A percentile compares a stretch with the other conserved stretches of the same genome.
Evolutionary conservation across 1,284 basidiomycete genomes (phyloP).

Genomic region (Sporisorium scitamineum): DNA sequence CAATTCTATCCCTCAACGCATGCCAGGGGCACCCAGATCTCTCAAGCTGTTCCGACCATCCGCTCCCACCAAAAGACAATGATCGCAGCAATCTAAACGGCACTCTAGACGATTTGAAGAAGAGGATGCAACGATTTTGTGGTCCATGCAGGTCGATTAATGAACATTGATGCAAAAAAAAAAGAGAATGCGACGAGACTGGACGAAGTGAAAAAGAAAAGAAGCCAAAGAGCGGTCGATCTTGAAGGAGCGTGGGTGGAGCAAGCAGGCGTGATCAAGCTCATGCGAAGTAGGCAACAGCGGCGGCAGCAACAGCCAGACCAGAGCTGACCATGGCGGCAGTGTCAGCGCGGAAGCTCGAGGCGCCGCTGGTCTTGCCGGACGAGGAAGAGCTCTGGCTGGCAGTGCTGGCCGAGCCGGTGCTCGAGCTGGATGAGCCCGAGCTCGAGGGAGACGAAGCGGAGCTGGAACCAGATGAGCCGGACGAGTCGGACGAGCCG

Average conservation of each 20-base stretch:
- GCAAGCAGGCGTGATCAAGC: background rate
- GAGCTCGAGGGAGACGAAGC: constrained; percentile 8
- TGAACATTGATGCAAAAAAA: constrained; percentile 30
- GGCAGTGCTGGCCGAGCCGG: background rate
- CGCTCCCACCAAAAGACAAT: constrained; percentile 3
- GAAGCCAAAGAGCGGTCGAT: background rate
- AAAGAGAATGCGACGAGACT: constrained; percentile 28
- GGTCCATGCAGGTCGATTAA: constrained; percentile 27
- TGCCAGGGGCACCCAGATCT: background rate
- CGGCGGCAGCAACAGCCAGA: constrained; percentile 36
- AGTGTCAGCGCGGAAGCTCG: constrained; percentile 23
- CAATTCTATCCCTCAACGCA: background rate
- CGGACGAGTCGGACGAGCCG: constrained; percentile 6
- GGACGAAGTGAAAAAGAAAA: constrained; percentile 3
- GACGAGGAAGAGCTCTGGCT: constrained; percentile 11
- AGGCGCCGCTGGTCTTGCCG: constrained; percentile 23
- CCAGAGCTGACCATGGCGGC: constrained; percentile 31
- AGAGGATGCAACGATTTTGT: constrained; percentile 12
- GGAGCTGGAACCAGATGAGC: constrained; percentile 3
- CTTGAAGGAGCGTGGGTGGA: background rate
- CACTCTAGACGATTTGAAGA: background rate
- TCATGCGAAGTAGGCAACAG: constrained; percentile 35
- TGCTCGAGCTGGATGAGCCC: background rate
- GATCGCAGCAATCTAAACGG: background rate
- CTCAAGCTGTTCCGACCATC: constrained; percentile 25